Conservation (phyloP, 2,329 filamentous ascomycete species). For the Blumeriella jaapii region DNA sequence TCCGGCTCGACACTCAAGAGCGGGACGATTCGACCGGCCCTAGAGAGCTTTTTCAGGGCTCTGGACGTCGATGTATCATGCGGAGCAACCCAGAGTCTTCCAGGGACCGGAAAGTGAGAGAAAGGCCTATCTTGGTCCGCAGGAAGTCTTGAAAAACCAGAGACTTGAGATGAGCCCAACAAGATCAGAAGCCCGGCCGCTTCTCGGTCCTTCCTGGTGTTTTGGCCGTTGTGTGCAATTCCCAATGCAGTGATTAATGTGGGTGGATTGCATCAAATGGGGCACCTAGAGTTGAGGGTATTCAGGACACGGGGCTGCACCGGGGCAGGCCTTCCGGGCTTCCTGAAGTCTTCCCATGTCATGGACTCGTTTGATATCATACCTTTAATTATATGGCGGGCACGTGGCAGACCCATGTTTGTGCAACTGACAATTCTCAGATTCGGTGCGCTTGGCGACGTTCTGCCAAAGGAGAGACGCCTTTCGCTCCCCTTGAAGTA, state of each 20-base stretch:
- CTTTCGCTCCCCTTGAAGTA: slow-evolving; percentile 5
- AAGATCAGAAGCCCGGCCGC: slow-evolving; percentile 4
- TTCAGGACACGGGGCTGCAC: slow-evolving; percentile 9
- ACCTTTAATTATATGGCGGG: slow-evolving; percentile 3
- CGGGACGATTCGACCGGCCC: too few species aligned
- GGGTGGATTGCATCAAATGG: slow-evolving; percentile 5
- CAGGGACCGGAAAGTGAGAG: too few species aligned
- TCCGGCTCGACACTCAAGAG: too few species aligned
- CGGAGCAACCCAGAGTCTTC: too few species aligned
- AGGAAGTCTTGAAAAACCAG: not conserved
- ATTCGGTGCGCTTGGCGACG: slow-evolving; percentile 9
- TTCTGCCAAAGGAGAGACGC: slow-evolving; percentile 11
- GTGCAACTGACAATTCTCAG: slow-evolving; percentile 13
- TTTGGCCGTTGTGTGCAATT: slow-evolving; percentile 2
- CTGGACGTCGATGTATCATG: too few species aligned
- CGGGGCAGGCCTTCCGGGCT: slow-evolving; percentile 14
- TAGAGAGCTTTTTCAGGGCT: too few species aligned
- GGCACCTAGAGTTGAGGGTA: slow-evolving; percentile 3
- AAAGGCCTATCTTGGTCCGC: not conserved
- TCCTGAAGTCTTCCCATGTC: slow-evolving; percentile 4
- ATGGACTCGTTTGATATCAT: slow-evolving; percentile 5
- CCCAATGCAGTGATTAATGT: slow-evolving; percentile 2
- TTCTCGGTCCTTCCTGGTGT: slow-evolving; percentile 7
- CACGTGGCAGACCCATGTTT: slow-evolving; percentile 13
- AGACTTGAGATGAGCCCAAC: not conserved